Conservation (phyloP, 768 basidiomycete species). For the Pulveroboletus sp. region DNA sequence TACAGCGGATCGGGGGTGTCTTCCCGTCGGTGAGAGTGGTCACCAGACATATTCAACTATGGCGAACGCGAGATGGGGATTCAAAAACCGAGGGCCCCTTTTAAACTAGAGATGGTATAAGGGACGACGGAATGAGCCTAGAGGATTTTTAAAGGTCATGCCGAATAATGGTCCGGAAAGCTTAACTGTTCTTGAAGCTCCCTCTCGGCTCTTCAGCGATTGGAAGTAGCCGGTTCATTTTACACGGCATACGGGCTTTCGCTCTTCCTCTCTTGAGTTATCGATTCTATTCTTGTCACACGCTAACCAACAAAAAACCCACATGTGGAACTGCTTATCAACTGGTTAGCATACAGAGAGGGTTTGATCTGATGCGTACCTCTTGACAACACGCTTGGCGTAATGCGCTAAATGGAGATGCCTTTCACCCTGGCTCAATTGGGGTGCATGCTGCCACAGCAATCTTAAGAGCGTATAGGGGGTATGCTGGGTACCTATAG, state of each 20-base stretch:
- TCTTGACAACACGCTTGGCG: not conserved
- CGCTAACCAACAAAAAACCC: not conserved
- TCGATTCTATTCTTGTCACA: not conserved
- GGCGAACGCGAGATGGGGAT: not conserved
- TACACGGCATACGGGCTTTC: not conserved
- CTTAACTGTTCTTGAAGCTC: not conserved
- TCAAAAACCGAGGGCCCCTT: not conserved
- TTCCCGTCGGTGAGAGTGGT: not conserved
- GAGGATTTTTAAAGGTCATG: constrained; percentile 4
- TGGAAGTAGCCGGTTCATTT: not conserved
- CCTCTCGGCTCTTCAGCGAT: not conserved
- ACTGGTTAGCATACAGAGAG: not conserved
- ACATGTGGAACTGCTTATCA: not conserved
- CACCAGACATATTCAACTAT: constrained; percentile 1
- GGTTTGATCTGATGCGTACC: not conserved
- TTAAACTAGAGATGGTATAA: not conserved
- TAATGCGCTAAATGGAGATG: not conserved
- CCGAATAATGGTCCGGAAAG: not conserved
- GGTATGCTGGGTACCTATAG: not conserved
- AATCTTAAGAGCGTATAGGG: not conserved
- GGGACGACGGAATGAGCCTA: not conserved
- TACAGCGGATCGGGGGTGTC: constrained; percentile 8
- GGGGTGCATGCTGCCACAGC: not conserved
- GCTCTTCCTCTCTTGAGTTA: not conserved
- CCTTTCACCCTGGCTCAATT: not conserved